phyloP scores from a whole-genome alignment of 1,284 basidiomycete species.

The Austroboletus novae-zelandiae region DNA sequence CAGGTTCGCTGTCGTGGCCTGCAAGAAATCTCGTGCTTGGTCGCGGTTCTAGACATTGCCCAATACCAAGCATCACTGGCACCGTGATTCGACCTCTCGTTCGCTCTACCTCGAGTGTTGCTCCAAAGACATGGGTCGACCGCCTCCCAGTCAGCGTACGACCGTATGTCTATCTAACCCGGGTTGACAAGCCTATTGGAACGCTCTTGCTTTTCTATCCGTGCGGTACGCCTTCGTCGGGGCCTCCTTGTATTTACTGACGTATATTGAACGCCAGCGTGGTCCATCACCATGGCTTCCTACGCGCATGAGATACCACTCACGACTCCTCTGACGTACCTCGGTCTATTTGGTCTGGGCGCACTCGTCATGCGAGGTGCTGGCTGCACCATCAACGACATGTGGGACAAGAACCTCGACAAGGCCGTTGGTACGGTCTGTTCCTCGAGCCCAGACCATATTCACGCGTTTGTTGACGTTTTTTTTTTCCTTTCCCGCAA shows the following conservation, averaged over 20 bases:
- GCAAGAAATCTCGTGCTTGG: background rate
- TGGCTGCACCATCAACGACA: slow-evolving; percentile 98
- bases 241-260: background rate
- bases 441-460: background rate
- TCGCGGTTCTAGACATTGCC: background rate
- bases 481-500: background rate
- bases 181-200: slow-evolving; percentile 96
- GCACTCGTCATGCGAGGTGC: slow-evolving; percentile 97
- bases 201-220: slow-evolving; percentile 91
- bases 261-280: slow-evolving; percentile 56
- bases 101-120: slow-evolving; percentile 16
- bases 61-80: background rate
- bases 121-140: slow-evolving; percentile 62
- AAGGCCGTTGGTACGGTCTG: slow-evolving; percentile 73
- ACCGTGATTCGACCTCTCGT: slow-evolving; percentile 1
- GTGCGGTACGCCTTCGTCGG: slow-evolving; percentile 61
- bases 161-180: slow-evolving; percentile 85
- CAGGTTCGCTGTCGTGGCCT: background rate
- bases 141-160: slow-evolving; percentile 53
- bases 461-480: background rate
- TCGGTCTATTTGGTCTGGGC: slow-evolving; percentile 85
- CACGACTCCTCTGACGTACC: slow-evolving; percentile 69
- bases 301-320: slow-evolving; percentile 70
- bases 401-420: slow-evolving; percentile 96
- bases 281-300: slow-evolving; percentile 94